Percentiles rank a stretch among this genome's conserved stretches.
These are phyloP conservation scores for Fusarium pseudoanthophilum DNA, from an alignment of 2,329 filamentous ascomycete species.

Conservation along the genomic window DNA sequence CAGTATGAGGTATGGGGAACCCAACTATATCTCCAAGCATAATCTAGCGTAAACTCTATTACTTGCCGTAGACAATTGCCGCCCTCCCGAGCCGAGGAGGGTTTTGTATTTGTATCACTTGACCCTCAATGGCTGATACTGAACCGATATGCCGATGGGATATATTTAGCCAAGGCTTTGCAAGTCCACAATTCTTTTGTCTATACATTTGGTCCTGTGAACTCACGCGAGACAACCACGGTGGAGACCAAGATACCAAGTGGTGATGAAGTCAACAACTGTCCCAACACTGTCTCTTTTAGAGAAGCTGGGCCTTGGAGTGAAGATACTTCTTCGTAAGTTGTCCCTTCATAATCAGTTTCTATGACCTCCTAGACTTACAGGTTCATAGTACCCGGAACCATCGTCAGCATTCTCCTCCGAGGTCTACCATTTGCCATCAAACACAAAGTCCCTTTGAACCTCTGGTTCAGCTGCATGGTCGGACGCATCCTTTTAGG, in stretches of 20 bases:
- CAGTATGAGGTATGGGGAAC: too few relatives aligned
- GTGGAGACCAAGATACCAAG: background rate
- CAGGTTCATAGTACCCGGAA: background rate
- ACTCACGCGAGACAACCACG: background rate
- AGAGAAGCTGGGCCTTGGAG: background rate
- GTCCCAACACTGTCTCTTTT: background rate
- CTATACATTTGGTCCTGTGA: background rate
- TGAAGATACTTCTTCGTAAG: background rate
- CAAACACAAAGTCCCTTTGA: background rate
- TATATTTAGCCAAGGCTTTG: background rate
- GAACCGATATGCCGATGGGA: too few relatives aligned
- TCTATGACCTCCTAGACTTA: background rate
- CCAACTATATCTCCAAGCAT: background rate
- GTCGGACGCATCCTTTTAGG: background rate
- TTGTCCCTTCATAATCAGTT: fast-evolving
- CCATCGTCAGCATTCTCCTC: background rate
- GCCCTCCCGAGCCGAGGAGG: background rate
- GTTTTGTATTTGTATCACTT: background rate
- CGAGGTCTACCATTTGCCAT: background rate
- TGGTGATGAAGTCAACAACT: background rate
- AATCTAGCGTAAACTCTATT: background rate
- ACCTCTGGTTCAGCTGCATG: background rate
- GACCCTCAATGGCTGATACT: background rate
- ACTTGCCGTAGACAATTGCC: background rate
- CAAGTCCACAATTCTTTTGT: too few relatives aligned